Evolutionary conservation across 129 eudicot species (phyloP).

Genomic region (Arctium minus): DNA sequence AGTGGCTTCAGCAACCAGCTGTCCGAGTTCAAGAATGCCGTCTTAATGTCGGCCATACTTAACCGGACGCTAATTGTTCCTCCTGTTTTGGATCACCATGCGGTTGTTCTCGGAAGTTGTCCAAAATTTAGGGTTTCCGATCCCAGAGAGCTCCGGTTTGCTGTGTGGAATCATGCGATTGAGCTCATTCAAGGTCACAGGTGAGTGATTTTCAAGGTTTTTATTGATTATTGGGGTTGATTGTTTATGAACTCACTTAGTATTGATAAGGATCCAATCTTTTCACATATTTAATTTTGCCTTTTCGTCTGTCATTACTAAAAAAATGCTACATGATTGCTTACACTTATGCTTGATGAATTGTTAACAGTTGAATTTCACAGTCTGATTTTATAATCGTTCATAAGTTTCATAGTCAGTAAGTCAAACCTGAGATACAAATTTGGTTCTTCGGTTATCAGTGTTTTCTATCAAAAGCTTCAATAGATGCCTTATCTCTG

Average conservation of each 20-base stretch:
- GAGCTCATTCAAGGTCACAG: conserved; percentile 55
- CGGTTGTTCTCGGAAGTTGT: conserved; percentile 95
- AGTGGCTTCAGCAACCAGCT: conserved; percentile 99
- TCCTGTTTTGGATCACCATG: conserved; percentile 93
- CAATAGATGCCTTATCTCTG: neutral
- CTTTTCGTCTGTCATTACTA: neutral
- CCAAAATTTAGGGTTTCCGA: conserved; percentile 85
- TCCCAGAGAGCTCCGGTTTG: conserved; percentile 55
- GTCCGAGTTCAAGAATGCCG: conserved; percentile 80
- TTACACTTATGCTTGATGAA: neutral
- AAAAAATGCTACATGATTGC: neutral
- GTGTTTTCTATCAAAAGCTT: neutral
- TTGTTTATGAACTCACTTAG: neutral
- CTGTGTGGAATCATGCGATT: conserved; percentile 78
- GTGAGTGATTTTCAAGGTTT: conserved; percentile 11
- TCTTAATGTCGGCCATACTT: conserved; percentile 60
- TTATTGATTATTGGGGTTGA: neutral
- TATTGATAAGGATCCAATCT: neutral
- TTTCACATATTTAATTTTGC: neutral
- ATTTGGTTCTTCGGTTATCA: neutral
- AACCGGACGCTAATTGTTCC: conserved; percentile 88
- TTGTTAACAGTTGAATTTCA: neutral
- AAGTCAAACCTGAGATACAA: neutral
- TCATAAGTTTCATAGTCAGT: neutral
- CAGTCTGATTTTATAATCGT: neutral